Evolutionary conservation across 2,329 filamentous ascomycete genomes (phyloP), one percentile per base, ranked within the genome.

Genomic region (Stachybotrys echinatus): DNA sequence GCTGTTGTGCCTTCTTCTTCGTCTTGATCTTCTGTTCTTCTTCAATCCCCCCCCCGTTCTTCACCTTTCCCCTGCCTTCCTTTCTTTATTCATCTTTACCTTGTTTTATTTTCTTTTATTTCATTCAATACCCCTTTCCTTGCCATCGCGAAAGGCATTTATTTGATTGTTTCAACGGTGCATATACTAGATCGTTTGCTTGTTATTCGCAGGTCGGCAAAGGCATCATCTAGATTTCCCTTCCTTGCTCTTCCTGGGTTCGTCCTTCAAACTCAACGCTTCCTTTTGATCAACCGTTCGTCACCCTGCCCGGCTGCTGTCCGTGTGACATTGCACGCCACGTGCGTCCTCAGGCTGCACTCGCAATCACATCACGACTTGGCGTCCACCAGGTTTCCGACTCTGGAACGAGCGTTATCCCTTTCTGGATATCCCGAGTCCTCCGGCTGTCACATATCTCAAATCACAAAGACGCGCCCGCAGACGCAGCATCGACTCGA

Each of bases 1-100:
- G 45, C 52, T 50, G 51, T 51, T 55, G 50, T 50, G 53, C 48
- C 53, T 57, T 50, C 55, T 52, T 48, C 57, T 53, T 42, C 52
- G 43, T 38, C 56, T 45, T 51, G 55, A 31, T 48, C 57, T 31
- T 52, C 54, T n/a, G n/a, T 31, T 49, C 18, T 40, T 40, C 18
- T n/a, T 40, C 38, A 37, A 8, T 37, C 8, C 17, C n/a, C n/a
- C n/a, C n/a, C n/a, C n/a, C n/a, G n/a, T n/a, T n/a, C n/a, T n/a
- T n/a, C n/a, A n/a, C n/a, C n/a, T n/a, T n/a, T n/a, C n/a, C n/a
- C n/a, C n/a, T n/a, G n/a, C n/a, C n/a, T n/a, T n/a, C n/a, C n/a
- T n/a, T 34, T 34, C 27, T 34, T 34, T 14, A 3, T 34, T 5
- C 27, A 14, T 34, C 27, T 34, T 34, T 34, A 34, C 27, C 27